Percentiles rank a stretch among this genome's conserved stretches.
Conservation (phyloP, 1,284 basidiomycete genomes). For the Ustanciosporium gigantosporum region DNA sequence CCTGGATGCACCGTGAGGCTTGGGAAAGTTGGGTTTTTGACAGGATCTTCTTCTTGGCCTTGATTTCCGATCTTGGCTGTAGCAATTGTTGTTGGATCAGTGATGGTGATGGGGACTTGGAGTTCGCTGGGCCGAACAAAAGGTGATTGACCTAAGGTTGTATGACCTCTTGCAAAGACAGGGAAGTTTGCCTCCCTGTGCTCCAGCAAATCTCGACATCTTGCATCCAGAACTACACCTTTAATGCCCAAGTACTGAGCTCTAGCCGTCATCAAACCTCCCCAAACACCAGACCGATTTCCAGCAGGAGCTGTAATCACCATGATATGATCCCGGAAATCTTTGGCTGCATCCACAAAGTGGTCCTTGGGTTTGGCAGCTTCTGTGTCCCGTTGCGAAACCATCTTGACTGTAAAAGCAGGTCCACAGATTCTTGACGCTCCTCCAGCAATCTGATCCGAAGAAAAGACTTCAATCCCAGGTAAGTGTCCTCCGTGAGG, state of each 20-base stretch:
- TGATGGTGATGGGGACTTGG: conserved; percentile 73
- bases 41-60: too few relatives aligned
- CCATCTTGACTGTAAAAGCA: conserved; percentile 90
- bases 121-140: conserved; percentile 82
- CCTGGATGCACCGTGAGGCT: conserved; percentile 72
- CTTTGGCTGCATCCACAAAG: conserved; percentile 79
- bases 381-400: conserved; percentile 68
- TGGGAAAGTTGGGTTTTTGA: conserved; percentile 55
- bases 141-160: conserved; percentile 82
- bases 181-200: conserved; percentile 70
- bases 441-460: conserved; percentile 42
- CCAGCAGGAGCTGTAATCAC: conserved; percentile 78
- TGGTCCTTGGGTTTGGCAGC: conserved; percentile 74
- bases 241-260: conserved; percentile 71
- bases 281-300: conserved; percentile 84
- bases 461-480: conserved; percentile 72
- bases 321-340: conserved; percentile 68
- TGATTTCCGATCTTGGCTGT: too few relatives aligned
- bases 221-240: conserved; percentile 77
- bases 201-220: conserved; percentile 80
- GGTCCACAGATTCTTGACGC: conserved; percentile 66
- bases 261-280: conserved; percentile 85
- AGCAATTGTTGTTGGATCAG: conserved; percentile 43
- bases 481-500: conserved; percentile 79
- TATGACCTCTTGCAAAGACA: conserved; percentile 72